These are phyloP conservation scores for Colletotrichum viniferum DNA, from an alignment of 2,329 filamentous ascomycete species.

Conservation along the genomic window DNA sequence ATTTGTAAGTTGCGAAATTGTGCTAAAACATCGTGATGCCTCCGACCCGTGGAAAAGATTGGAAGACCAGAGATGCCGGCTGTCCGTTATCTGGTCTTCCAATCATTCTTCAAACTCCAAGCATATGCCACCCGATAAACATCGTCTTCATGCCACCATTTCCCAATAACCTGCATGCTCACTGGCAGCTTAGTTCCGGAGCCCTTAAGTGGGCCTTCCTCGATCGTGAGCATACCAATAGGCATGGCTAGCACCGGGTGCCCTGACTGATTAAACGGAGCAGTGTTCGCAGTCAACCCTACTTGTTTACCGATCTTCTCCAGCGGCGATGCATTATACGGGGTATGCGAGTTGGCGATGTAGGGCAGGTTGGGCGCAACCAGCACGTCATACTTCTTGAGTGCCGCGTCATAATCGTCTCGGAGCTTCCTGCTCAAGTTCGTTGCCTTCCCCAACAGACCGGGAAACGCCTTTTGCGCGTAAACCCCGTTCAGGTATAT, in stretches of 20 bases:
- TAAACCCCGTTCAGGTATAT: constrained; percentile 46
- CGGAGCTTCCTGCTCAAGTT: constrained; percentile 7
- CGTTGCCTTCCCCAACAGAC: not conserved
- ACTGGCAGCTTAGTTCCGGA: constrained; percentile 25
- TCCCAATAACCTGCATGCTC: constrained; percentile 34
- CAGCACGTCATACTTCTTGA: not conserved
- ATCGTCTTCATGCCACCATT: constrained; percentile 30
- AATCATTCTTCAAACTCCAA: not conserved
- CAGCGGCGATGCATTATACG: constrained; percentile 29
- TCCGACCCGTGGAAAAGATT: not conserved
- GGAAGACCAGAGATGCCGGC: fast-evolving
- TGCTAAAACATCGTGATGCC: not conserved
- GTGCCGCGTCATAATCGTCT: constrained; percentile 1
- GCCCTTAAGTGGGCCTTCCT: not conserved
- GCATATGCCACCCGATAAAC: constrained; percentile 11
- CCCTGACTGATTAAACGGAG: constrained; percentile 53
- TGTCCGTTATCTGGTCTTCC: not conserved
- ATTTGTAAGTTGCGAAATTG: not conserved
- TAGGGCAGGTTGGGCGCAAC: not conserved
- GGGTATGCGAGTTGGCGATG: constrained; percentile 1
- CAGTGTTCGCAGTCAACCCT: constrained; percentile 50
- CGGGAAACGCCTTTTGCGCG: constrained; percentile 17
- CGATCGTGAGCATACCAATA: constrained; percentile 7
- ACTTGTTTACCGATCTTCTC: constrained; percentile 47
- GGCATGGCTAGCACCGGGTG: constrained; percentile 44